These are phyloP conservation scores for Russula brevipes DNA, from an alignment of 768 basidiomycete species.

Conservation along the genomic window DNA sequence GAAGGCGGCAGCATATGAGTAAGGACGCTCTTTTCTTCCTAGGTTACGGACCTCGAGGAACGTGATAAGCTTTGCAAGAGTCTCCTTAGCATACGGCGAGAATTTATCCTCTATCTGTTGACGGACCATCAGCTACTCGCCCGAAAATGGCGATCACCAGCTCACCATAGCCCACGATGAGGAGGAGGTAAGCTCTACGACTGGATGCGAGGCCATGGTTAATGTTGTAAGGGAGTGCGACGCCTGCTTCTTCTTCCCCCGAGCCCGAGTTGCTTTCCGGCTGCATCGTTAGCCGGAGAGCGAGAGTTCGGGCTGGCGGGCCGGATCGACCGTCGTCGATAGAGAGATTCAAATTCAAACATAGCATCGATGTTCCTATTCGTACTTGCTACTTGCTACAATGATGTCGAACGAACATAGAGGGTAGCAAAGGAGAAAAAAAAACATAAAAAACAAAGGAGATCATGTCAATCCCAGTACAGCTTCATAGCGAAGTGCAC, in stretches of 20 bases:
- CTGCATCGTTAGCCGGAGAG: conserved; percentile 3
- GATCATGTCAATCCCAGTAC: conserved; percentile 5
- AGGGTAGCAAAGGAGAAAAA: conserved; percentile 1
- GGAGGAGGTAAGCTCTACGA: conserved; percentile 72
- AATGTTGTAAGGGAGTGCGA: background rate
- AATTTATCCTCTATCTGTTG: conserved; percentile 85
- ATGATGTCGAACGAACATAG: background rate
- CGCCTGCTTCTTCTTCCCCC: too few relatives aligned
- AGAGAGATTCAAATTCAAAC: background rate
- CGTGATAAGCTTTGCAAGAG: conserved; percentile 70
- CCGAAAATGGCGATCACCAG: too few relatives aligned
- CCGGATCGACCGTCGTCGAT: background rate
- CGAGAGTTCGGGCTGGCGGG: too few relatives aligned
- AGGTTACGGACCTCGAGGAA: conserved; percentile 67
- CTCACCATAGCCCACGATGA: conserved; percentile 82
- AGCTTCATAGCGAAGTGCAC: conserved; percentile 10
- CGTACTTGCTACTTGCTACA: background rate
- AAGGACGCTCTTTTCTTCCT: too few relatives aligned
- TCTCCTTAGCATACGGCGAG: conserved; percentile 84
- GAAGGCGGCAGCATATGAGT: background rate
- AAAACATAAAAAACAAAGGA: too few relatives aligned
- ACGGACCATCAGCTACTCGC: conserved; percentile 15
- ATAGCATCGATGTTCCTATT: background rate
- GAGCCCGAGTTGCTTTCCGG: background rate
- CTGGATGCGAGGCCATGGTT: conserved; percentile 57